A percentile compares a stretch with the other conserved stretches of the same genome.
Conservation (phyloP, 179 eudicot species). For the Heliamphora pulchella region DNA sequence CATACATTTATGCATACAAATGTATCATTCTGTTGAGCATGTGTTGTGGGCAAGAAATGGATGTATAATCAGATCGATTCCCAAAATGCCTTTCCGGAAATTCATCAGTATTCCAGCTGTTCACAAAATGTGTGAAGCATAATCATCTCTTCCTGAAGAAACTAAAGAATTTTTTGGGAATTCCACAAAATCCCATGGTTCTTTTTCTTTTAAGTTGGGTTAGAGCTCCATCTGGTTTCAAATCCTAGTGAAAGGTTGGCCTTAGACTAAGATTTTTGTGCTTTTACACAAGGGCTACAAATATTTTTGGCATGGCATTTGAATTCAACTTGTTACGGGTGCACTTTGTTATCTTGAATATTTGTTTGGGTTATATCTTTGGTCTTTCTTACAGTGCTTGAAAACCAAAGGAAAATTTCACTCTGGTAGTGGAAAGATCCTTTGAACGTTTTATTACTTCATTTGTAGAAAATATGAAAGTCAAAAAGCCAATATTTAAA, state of each 20-base stretch:
- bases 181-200: background rate
- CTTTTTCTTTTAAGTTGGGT: background rate
- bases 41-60: no score
- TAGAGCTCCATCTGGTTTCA: background rate
- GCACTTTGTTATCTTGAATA: background rate
- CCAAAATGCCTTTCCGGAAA: background rate
- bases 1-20: no score
- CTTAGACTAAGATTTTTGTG: background rate
- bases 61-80: background rate
- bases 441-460: no score
- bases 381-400: no score
- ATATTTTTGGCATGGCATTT: background rate
- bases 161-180: background rate
- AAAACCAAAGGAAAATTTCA: no score
- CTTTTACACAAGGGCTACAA: background rate
- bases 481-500: background rate
- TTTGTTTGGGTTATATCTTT: no score
- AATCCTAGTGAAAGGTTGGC: background rate
- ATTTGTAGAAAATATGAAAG: background rate
- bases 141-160: background rate
- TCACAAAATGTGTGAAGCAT: constrained; percentile 2
- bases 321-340: background rate
- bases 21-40: background rate
- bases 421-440: no score
- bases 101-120: background rate